Evolutionary conservation across 2,329 filamentous ascomycete species (phyloP).

Genomic region (Phialocephala subalpina): DNA sequence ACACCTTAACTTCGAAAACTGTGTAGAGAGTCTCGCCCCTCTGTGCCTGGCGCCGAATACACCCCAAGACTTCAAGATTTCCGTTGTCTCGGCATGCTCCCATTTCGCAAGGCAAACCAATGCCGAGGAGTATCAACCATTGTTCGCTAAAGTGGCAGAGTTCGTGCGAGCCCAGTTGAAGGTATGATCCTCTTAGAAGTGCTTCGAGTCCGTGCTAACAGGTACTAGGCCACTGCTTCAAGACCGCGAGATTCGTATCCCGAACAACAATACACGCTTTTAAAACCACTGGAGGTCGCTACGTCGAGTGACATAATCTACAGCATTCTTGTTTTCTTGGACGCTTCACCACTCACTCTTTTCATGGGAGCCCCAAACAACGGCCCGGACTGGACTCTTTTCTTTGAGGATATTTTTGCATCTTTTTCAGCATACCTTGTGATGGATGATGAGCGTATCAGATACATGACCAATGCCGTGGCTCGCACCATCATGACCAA

Average conservation of each 20-base stretch:
- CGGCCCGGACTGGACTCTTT: slow-evolving; percentile 46
- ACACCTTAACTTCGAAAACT: slow-evolving; percentile 67
- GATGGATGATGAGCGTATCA: slow-evolving; percentile 44
- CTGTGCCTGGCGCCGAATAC: slow-evolving; percentile 64
- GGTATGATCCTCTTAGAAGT: slow-evolving; percentile 48
- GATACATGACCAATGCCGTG: slow-evolving; percentile 40
- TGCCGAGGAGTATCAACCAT: slow-evolving; percentile 57
- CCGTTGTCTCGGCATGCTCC: slow-evolving; percentile 67
- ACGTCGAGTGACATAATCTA: slow-evolving; percentile 54
- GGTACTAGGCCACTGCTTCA: slow-evolving; percentile 30
- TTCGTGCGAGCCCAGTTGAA: slow-evolving; percentile 66
- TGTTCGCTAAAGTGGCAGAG: slow-evolving; percentile 62
- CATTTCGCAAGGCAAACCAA: slow-evolving; percentile 65
- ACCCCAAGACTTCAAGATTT: slow-evolving; percentile 67
- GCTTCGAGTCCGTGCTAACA: slow-evolving; percentile 29
- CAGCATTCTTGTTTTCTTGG: slow-evolving; percentile 64
- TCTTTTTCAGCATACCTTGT: slow-evolving; percentile 42
- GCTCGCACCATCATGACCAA: slow-evolving; percentile 40
- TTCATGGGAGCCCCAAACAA: slow-evolving; percentile 52
- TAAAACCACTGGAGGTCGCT: slow-evolving; percentile 50
- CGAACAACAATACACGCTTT: slow-evolving; percentile 49
- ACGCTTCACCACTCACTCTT: slow-evolving; percentile 59
- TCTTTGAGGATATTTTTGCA: slow-evolving; percentile 41
- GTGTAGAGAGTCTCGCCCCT: slow-evolving; percentile 63
- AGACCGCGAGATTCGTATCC: slow-evolving; percentile 39